Evolutionary conservation across 192 early-diverging fungal species (phyloP), one percentile per base, ranked within the genome.

Genomic region (Pilaira anomala): DNA sequence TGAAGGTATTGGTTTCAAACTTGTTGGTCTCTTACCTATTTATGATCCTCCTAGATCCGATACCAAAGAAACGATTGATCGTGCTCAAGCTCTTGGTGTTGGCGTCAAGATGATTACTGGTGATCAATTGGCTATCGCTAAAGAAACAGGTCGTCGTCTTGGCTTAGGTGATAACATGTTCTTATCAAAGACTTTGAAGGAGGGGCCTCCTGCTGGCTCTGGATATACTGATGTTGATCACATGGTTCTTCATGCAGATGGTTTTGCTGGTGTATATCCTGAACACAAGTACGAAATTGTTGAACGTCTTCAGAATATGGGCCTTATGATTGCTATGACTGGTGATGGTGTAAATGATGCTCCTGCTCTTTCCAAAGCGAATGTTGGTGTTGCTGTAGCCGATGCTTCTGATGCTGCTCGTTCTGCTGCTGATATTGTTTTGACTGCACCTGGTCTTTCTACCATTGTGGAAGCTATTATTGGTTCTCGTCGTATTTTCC

Each of bases 31-130:
- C 48, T 78, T 90, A 59, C 82, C 86, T 39, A 86, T 90, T 66
- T 86, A 85, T 67, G 88, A 90, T 76, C 88, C 88, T 16, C 88
- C 88, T 19, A 84, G 88, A 56, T 80, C 84, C 60, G 88, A 90
- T 69, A 87, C 88, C 65, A 87, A 87, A 82, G 87, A 88, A 66
- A 90, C 88, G 48, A 88, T 90, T 64, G 82, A 85, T 53, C 85
- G 84, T 54, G 83, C 85, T 67, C 76, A 80, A 60, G 83, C 79
- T 52, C 83, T 88, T 49, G 88, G 88, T 71, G 84, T 90, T 36
- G 66, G 85, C 68, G 90, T 96, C 73, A 94, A 94, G 84, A 96
- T 96, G 94, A 91, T 96, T 72, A 96, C 94, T 60, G 94, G 69
- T 72, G 94, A 96, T 78, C 92, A 94, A 77, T 77, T 87, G 30